Percentiles rank a stretch among this genome's conserved stretches.
Conservation (phyloP, 768 basidiomycete species). For the Crepidotus variabilis region DNA sequence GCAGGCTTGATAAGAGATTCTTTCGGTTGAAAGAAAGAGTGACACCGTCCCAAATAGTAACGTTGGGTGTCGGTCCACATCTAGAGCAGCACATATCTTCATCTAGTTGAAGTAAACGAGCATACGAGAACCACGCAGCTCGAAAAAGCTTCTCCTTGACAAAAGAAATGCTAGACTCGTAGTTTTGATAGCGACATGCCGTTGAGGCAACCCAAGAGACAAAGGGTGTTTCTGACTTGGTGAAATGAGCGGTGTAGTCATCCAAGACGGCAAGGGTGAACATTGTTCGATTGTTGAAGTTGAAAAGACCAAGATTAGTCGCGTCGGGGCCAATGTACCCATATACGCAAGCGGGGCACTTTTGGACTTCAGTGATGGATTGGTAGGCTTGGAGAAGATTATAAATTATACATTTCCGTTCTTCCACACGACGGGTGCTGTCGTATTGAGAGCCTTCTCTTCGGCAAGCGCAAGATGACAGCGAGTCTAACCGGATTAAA, state of each 20-base stretch:
- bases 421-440: not conserved
- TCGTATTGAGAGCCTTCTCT: not conserved
- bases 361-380: slow-evolving; percentile 12
- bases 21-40: slow-evolving; percentile 15
- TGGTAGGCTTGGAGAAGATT: slow-evolving; percentile 1
- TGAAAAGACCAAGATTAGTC: slow-evolving; percentile 24
- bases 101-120: not conserved
- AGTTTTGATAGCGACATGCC: slow-evolving; percentile 16
- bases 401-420: slow-evolving; percentile 12
- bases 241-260: slow-evolving; percentile 27
- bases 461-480: slow-evolving; percentile 10
- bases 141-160: slow-evolving; percentile 24
- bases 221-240: slow-evolving; percentile 32
- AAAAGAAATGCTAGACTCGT: slow-evolving; percentile 13
- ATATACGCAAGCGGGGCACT: slow-evolving; percentile 10
- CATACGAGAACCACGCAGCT: slow-evolving; percentile 4
- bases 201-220: slow-evolving; percentile 21
- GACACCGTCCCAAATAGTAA: slow-evolving; percentile 20
- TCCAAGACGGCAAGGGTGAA: slow-evolving; percentile 31
- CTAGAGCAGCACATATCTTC: slow-evolving; percentile 15
- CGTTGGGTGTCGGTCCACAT: slow-evolving; percentile 15
- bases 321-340: slow-evolving; percentile 28
- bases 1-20: slow-evolving; percentile 9
- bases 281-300: slow-evolving; percentile 27
- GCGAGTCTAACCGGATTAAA: slow-evolving; percentile 4